phyloP scores from a whole-genome alignment of 2,329 filamentous ascomycete genomes.

The Penicillium italicum region DNA sequence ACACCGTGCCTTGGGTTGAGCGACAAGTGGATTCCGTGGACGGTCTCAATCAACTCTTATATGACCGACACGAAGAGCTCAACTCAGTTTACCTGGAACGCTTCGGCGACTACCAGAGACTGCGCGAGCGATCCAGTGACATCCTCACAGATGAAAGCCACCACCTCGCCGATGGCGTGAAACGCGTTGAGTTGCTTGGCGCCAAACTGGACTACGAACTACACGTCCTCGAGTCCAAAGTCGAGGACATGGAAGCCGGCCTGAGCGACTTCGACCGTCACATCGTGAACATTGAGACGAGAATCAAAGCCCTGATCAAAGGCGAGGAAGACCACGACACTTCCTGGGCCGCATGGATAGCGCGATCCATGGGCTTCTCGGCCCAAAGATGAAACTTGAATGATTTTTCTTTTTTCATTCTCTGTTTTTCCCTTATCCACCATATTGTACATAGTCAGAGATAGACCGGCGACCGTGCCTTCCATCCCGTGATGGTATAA shows the following conservation, averaged over 20 bases:
- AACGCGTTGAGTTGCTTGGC: slow-evolving; percentile 74
- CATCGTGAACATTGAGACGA: slow-evolving; percentile 66
- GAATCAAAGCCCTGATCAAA: slow-evolving; percentile 60
- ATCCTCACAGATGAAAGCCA: slow-evolving; percentile 66
- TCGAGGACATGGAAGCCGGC: slow-evolving; percentile 82
- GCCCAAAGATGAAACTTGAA: slow-evolving; percentile 17
- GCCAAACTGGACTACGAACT: slow-evolving; percentile 93
- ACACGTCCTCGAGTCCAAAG: slow-evolving; percentile 69
- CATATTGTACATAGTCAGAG: slow-evolving; percentile 28
- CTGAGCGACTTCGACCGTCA: slow-evolving; percentile 75
- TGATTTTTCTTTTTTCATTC: slow-evolving; percentile 18
- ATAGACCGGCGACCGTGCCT: slow-evolving; percentile 18
- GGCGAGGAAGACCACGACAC: slow-evolving; percentile 62
- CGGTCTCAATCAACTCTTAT: slow-evolving; percentile 62
- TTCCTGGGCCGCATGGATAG: slow-evolving; percentile 59
- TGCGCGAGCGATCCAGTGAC: slow-evolving; percentile 65
- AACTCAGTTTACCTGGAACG: slow-evolving; percentile 66
- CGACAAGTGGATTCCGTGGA: slow-evolving; percentile 43
- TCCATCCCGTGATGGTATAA: slow-evolving; percentile 23
- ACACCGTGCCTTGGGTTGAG: slow-evolving; percentile 44
- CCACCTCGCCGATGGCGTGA: slow-evolving; percentile 65
- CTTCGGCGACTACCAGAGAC: slow-evolving; percentile 64
- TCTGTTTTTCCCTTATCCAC: slow-evolving; percentile 19
- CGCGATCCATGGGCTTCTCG: slow-evolving; percentile 27
- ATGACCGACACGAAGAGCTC: slow-evolving; percentile 62